These are phyloP conservation scores for Benincasa hispida DNA, from an alignment of 306 rosid species.

Conservation along the genomic window DNA sequence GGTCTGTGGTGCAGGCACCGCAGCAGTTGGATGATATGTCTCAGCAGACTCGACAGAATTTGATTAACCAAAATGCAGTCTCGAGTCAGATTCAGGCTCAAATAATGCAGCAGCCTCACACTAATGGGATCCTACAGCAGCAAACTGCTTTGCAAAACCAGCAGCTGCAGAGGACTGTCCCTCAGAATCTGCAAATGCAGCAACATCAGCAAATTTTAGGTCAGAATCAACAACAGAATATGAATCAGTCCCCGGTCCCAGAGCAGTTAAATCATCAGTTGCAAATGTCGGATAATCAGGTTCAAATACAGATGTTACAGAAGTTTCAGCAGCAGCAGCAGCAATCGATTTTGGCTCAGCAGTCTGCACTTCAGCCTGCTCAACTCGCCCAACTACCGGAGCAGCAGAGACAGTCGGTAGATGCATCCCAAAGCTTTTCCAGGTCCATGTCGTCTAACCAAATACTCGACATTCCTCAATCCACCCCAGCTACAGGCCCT, in stretches of 20 bases:
- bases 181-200: conserved; percentile 42
- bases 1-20: conserved; percentile 37
- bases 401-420: conserved; percentile 61
- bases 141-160: conserved; percentile 49
- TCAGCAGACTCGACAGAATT: conserved; percentile 41
- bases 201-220: conserved; percentile 41
- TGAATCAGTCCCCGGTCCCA: conserved; percentile 33
- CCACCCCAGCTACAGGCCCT: conserved; percentile 27
- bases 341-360: conserved; percentile 57
- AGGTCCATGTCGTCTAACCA: conserved; percentile 35
- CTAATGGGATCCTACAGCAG: conserved; percentile 37
- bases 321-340: conserved; percentile 80
- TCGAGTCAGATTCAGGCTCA: conserved; percentile 58
- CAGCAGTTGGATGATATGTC: conserved; percentile 49
- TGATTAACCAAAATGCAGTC: conserved; percentile 42
- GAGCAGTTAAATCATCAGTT: conserved; percentile 59
- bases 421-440: conserved; percentile 45
- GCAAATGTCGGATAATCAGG: conserved; percentile 58
- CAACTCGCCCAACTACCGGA: conserved; percentile 58
- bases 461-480: conserved; percentile 41
- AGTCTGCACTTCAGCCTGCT: conserved; percentile 44
- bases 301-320: conserved; percentile 60
- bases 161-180: conserved; percentile 42
- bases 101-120: conserved; percentile 60
- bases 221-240: conserved; percentile 55